Evolutionary conservation across 2,329 filamentous ascomycete genomes (phyloP).

Genomic region (Lachnellula arida): DNA sequence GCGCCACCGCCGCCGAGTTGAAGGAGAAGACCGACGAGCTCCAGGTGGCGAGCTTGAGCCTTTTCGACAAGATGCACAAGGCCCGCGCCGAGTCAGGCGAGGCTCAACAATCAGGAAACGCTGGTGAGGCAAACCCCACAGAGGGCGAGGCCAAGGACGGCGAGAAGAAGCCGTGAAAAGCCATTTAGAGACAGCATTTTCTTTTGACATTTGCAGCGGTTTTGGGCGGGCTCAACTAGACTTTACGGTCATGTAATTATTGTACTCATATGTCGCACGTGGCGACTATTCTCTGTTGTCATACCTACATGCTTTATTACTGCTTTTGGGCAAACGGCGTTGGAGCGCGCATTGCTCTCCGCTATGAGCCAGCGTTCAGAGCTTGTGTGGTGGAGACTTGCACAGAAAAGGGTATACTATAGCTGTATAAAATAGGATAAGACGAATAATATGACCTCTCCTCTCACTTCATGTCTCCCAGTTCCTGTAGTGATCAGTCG

Average conservation of each 20-base stretch:
- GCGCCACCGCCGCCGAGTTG: conserved; percentile 81
- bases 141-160: conserved; percentile 70
- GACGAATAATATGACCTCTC: conserved; percentile 53
- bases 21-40: conserved; percentile 99
- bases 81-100: conserved; percentile 66
- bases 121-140: conserved; percentile 33
- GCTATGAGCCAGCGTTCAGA: conserved; percentile 24
- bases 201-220: conserved; percentile 27
- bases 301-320: conserved; percentile 30
- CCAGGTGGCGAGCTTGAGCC: conserved; percentile 88
- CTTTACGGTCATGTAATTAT: conserved; percentile 30
- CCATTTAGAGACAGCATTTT: conserved; percentile 18
- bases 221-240: conserved; percentile 31
- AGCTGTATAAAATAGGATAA: conserved; percentile 40
- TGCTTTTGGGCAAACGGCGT: conserved; percentile 33
- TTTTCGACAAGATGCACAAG: conserved; percentile 99
- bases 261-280: conserved; percentile 34
- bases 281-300: conserved; percentile 32
- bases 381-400: conserved; percentile 27
- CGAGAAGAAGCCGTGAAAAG: conserved; percentile 60
- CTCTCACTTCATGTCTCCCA: conserved; percentile 37
- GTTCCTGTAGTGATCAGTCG: background rate
- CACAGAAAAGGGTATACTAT: conserved; percentile 27
- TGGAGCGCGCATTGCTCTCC: conserved; percentile 28
- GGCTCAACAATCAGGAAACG: conserved; percentile 43